Evolutionary conservation across 257 asterid genomes (phyloP), one percentile per base, ranked within the genome.

Genomic region (Marsdenia floribunda): DNA sequence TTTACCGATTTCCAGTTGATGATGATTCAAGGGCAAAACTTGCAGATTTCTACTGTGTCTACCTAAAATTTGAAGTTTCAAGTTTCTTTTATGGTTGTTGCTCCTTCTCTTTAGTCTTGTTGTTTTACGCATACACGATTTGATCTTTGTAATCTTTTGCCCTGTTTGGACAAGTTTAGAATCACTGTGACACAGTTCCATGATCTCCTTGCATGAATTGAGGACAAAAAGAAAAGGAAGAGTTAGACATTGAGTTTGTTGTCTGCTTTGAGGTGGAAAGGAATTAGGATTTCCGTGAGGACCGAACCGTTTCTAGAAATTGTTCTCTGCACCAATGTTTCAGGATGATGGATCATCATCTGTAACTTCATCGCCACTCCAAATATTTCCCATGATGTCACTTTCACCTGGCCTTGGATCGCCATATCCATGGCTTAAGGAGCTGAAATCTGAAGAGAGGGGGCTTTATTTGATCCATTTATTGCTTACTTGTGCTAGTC

Each of bases 281-380:
- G 40, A 67, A 54, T 12, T 75, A 21, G 54, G 29, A 24, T 38
- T 15, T 38, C 19, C 16, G 52, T 16, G 29, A 21, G 10, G 37
- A 60, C 65, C 33, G 33, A 29, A 1, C 68, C 52, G 10, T 40
- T 26, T 35, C 21, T 33, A 22, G 68, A 60, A 59, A 50, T 55
- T 26, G 55, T 24, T 44, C 19, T 37, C 46, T 50, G 73, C 76
- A 61, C 75, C 72, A 74, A 93, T 91, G 98, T 81, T 90, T 85
- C 97, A 89, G 85, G 98, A 91, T 75, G 98, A 93, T 68, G 96
- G 97, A 80, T 91, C 97, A 66, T 90, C 96, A 42, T 89, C 97
- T 73, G 91, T 90, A 37, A 89, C 87, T 26, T 90, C 96, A 57
- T 88, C 96, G 24, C 94, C 96, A 0, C 75, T 88, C 44, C 96